phyloP scores from a whole-genome alignment of 495 filamentous ascomycete genomes.

The Lentithecium fluviatile region DNA sequence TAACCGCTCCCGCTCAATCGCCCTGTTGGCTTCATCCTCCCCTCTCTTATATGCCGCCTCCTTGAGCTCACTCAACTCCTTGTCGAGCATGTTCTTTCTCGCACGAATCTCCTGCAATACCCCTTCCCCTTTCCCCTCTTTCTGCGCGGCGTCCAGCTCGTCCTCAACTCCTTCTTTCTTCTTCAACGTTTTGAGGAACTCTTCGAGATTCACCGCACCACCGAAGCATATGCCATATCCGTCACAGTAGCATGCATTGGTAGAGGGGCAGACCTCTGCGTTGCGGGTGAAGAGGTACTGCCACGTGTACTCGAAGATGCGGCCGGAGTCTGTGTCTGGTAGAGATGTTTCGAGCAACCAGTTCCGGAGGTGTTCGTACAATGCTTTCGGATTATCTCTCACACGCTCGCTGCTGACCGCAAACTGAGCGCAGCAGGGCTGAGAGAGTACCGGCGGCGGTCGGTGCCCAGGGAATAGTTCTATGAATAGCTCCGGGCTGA shows the following conservation, averaged over 20 bases:
- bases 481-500: conserved; percentile 18
- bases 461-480: conserved; percentile 25
- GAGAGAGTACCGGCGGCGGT: conserved; percentile 17
- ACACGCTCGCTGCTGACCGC: conserved; percentile 17
- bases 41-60: conserved; percentile 16
- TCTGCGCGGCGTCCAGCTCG: conserved; percentile 7
- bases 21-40: conserved; percentile 20
- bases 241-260: conserved; percentile 31
- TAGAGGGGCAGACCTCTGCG: conserved; percentile 17
- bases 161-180: conserved; percentile 8
- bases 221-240: conserved; percentile 34
- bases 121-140: conserved; percentile 11
- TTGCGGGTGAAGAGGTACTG: conserved; percentile 30
- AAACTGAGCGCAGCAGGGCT: conserved; percentile 30
- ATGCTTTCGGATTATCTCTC: conserved; percentile 8
- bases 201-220: conserved; percentile 16
- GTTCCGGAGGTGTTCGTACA: conserved; percentile 19
- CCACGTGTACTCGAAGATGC: conserved; percentile 33
- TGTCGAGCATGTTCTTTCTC: neutral
- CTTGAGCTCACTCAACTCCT: conserved; percentile 12
- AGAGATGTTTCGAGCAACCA: conserved; percentile 22
- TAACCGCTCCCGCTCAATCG: conserved; percentile 19
- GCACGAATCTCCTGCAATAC: conserved; percentile 5
- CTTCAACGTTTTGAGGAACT: conserved; percentile 17
- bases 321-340: conserved; percentile 20